A percentile compares a stretch with the other conserved stretches of the same genome.
Conservation (phyloP, 352 stramenopile genomes). For the Aphanomyces euteiches region DNA sequence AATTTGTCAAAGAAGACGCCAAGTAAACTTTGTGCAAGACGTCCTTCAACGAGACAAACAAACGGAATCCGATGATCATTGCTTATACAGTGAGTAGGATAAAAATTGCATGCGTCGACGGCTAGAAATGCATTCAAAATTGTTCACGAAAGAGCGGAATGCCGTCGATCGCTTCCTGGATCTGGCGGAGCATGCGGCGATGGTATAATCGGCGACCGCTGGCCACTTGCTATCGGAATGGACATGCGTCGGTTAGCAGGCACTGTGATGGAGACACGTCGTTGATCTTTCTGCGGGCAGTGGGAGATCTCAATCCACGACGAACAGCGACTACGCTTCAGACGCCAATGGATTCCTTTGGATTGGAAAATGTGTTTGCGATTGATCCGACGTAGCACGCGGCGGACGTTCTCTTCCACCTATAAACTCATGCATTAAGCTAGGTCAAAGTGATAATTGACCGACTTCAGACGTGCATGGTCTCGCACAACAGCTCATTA, state of each 20-base stretch:
- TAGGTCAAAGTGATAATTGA: background rate
- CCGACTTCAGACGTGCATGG: constrained; percentile 23
- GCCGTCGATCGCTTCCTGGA: background rate
- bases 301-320: constrained; percentile 31
- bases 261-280: background rate
- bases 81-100: no score
- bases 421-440: background rate
- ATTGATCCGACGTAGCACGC: constrained; percentile 24
- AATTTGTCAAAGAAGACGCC: constrained; percentile 66
- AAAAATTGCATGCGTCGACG: no score
- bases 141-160: background rate
- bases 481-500: constrained; percentile 15
- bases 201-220: no score
- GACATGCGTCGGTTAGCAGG: constrained; percentile 6
- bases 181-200: no score
- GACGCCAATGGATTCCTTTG: constrained; percentile 20
- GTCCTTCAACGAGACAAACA: no score
- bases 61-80: no score
- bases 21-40: no score
- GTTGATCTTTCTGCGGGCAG: background rate
- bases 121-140: no score
- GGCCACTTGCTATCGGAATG: background rate
- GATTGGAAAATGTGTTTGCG: constrained; percentile 19
- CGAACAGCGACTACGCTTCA: constrained; percentile 15
- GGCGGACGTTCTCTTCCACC: constrained; percentile 16